phyloP scores from a whole-genome alignment of 2,329 filamentous ascomycete genomes.

The Ceratocystis cacaofunesta region DNA sequence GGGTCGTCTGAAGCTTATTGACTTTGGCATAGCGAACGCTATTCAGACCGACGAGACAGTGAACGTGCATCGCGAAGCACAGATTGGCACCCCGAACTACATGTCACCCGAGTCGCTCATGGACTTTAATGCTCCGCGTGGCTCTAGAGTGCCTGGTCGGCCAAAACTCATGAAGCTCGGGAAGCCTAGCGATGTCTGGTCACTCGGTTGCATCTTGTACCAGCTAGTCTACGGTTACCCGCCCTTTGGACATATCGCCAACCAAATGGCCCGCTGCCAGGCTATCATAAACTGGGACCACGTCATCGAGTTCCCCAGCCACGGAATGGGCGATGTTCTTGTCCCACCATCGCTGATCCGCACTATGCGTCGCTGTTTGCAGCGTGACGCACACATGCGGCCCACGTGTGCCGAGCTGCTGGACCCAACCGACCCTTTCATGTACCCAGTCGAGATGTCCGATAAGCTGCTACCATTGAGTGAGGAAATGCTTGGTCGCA shows the following conservation, averaged over 20 bases:
- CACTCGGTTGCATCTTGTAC: constrained; percentile 87
- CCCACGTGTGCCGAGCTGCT: constrained; percentile 51
- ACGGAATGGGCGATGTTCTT: constrained; percentile 49
- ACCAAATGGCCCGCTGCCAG: constrained; percentile 73
- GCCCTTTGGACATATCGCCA: constrained; percentile 82
- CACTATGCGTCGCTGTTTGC: constrained; percentile 48
- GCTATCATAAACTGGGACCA: constrained; percentile 71
- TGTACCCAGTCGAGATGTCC: constrained; percentile 45
- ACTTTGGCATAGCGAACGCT: constrained; percentile 96
- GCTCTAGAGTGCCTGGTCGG: constrained; percentile 27
- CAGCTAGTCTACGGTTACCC: constrained; percentile 97
- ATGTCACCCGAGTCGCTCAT: constrained; percentile 94
- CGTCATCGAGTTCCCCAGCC: constrained; percentile 54
- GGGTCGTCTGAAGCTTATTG: constrained; percentile 84
- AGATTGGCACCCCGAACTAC: constrained; percentile 94
- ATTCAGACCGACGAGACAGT: constrained; percentile 92
- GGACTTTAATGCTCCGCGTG: constrained; percentile 59
- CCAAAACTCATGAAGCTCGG: constrained; percentile 86
- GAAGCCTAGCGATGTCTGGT: constrained; percentile 94
- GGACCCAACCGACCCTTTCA: constrained; percentile 42
- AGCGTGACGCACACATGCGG: constrained; percentile 45
- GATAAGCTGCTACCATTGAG: constrained; percentile 44
- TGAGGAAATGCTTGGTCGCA: constrained; percentile 45
- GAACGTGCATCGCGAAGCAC: constrained; percentile 90
- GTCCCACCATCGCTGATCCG: constrained; percentile 45